Evolutionary conservation across 306 rosid species (phyloP).

Genomic region (Vigna trinervia): DNA sequence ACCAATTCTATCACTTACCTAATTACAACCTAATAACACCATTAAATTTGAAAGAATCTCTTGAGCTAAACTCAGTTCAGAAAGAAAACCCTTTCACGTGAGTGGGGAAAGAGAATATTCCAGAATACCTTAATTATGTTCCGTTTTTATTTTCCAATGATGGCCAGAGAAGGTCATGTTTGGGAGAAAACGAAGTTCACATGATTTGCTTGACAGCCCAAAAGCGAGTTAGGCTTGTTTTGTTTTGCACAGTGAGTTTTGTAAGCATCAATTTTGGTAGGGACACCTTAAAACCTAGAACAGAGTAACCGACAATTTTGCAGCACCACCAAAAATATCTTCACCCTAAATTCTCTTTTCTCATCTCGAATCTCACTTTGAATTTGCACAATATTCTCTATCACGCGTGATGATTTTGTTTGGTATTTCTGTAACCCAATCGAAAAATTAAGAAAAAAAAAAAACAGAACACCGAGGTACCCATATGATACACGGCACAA

Average conservation of each 20-base stretch:
- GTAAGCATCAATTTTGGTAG: conserved; percentile 9
- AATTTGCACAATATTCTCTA: neutral
- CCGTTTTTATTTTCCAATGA: neutral
- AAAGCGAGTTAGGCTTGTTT: conserved; percentile 45
- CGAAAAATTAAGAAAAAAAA: neutral
- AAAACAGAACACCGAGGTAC: neutral
- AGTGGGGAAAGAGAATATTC: conserved; percentile 32
- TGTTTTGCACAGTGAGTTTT: conserved; percentile 24
- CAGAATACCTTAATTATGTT: conserved; percentile 14
- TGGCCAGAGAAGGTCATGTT: conserved; percentile 47
- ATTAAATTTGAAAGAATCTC: neutral
- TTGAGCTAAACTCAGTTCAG: neutral
- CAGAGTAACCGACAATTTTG: conserved; percentile 43
- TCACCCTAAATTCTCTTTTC: neutral
- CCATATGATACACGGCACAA: conserved; percentile 11
- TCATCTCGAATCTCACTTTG: neutral
- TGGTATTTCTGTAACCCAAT: conserved; percentile 19
- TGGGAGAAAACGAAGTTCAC: conserved; percentile 44
- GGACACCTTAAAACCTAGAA: neutral
- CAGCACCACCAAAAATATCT: conserved; percentile 36
- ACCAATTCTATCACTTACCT: conserved; percentile 36
- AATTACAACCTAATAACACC: conserved; percentile 41
- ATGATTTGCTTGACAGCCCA: conserved; percentile 50
- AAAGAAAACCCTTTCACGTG: neutral
- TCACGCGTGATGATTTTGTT: neutral